Percentiles rank a stretch among this genome's conserved stretches.
phyloP scores from a whole-genome alignment of 148 eudicot genomes.

The Fallopia convolvulus region DNA sequence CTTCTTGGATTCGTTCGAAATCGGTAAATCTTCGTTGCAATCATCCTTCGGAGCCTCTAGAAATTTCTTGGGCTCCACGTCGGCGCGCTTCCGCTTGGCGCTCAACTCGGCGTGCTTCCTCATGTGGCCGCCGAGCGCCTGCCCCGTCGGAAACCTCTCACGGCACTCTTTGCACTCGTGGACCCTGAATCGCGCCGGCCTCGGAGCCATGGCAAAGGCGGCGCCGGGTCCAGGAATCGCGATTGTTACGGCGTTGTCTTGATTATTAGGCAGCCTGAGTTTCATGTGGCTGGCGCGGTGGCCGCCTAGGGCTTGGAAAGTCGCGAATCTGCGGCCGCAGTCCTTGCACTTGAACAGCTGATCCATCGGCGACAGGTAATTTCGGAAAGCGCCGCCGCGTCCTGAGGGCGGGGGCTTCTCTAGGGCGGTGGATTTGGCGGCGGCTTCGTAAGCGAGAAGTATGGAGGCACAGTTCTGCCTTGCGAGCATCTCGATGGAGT shows the following conservation, averaged over 20 bases:
- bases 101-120: conserved; percentile 25
- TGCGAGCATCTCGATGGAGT: background rate
- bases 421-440: background rate
- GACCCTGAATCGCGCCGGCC: conserved; percentile 21
- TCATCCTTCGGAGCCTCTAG: background rate
- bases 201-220: background rate
- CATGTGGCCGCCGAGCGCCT: conserved; percentile 64
- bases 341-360: conserved; percentile 44
- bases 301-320: conserved; percentile 67
- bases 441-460: background rate
- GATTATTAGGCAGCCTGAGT: background rate
- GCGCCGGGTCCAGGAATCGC: background rate
- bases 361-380: background rate
- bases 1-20: background rate
- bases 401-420: background rate
- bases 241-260: background rate
- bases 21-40: background rate
- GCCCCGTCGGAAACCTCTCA: conserved; percentile 38
- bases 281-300: conserved; percentile 65
- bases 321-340: conserved; percentile 33
- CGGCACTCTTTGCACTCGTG: conserved; percentile 50
- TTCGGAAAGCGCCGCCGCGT: background rate
- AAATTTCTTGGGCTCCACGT: background rate
- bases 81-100: background rate
- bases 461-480: background rate